Conservation (phyloP, 164 flowering plant genomes). For the Vitis cinerea region DNA sequence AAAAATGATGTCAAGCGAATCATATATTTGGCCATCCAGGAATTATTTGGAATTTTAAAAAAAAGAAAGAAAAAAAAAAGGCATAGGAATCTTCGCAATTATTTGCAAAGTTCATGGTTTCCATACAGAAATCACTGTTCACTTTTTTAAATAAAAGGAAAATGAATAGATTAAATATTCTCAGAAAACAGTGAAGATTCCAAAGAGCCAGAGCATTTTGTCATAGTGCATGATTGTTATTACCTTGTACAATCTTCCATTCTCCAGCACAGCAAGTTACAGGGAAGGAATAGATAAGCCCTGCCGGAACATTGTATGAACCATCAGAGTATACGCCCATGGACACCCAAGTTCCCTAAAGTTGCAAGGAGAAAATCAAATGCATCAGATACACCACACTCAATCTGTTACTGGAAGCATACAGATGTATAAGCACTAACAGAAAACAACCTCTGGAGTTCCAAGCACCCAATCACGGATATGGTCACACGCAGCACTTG, state of each 20-base stretch:
- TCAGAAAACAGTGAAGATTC: no score
- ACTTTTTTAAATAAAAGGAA: no score
- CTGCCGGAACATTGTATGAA: slow-evolving; percentile 91
- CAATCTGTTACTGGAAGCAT: background rate
- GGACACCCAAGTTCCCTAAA: slow-evolving; percentile 94
- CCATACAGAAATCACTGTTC: no score
- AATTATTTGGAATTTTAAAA: no score
- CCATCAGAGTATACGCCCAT: slow-evolving; percentile 99
- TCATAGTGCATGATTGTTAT: slow-evolving; percentile 6
- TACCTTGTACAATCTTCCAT: slow-evolving; percentile 96
- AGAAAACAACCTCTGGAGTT: slow-evolving; percentile 77
- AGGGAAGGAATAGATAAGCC: slow-evolving; percentile 96
- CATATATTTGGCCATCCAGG: no score
- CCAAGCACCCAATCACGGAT: slow-evolving; percentile 99
- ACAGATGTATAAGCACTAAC: background rate
- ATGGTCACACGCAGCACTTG: slow-evolving; percentile 98
- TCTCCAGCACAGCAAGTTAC: slow-evolving; percentile 87
- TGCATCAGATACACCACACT: background rate
- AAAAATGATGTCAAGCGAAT: no score
- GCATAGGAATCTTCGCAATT: no score
- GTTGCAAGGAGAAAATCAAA: background rate
- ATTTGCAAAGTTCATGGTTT: no score
- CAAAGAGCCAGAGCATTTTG: no score
- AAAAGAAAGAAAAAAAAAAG: no score
- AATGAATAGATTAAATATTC: no score